Conservation (phyloP, 169 alveolate species). For the Plasmodium blacklocki region DNA sequence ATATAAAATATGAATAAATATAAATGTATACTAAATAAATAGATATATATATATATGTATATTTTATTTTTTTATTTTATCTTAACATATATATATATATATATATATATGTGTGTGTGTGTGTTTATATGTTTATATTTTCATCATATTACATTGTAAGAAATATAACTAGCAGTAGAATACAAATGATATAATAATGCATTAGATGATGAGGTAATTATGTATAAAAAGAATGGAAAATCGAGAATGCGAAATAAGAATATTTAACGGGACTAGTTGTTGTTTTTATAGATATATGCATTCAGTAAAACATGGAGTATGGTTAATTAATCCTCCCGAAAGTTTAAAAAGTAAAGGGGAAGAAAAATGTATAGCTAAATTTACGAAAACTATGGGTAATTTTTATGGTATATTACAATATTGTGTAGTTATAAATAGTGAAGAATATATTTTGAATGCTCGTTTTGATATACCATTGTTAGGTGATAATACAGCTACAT, state of each 20-base stretch:
- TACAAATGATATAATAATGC: neutral
- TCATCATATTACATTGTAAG: too few species aligned
- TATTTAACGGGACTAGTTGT: constrained; percentile 73
- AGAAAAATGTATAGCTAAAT: constrained; percentile 68
- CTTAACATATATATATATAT: too few species aligned
- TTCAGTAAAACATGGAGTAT: constrained; percentile 75
- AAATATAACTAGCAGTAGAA: neutral
- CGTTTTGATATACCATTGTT: constrained; percentile 74
- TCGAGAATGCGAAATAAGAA: constrained; percentile 76
- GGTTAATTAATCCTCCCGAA: constrained; percentile 73
- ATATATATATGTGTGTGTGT: too few species aligned
- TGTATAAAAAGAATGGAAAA: constrained; percentile 43
- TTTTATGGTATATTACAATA: constrained; percentile 77
- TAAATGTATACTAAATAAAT: too few species aligned
- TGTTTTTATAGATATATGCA: constrained; percentile 75
- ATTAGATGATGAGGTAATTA: neutral
- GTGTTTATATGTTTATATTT: too few species aligned
- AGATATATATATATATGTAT: too few species aligned
- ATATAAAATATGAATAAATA: too few species aligned
- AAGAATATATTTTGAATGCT: constrained; percentile 74
- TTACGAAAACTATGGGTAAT: constrained; percentile 77
- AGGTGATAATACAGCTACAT: constrained; percentile 73
- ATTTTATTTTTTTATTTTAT: too few species aligned
- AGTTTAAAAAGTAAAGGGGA: constrained; percentile 71
- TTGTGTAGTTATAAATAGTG: constrained; percentile 75